Evolutionary conservation across 148 eudicot genomes (phyloP).

Genomic region (Fagopyrum esculentum): DNA sequence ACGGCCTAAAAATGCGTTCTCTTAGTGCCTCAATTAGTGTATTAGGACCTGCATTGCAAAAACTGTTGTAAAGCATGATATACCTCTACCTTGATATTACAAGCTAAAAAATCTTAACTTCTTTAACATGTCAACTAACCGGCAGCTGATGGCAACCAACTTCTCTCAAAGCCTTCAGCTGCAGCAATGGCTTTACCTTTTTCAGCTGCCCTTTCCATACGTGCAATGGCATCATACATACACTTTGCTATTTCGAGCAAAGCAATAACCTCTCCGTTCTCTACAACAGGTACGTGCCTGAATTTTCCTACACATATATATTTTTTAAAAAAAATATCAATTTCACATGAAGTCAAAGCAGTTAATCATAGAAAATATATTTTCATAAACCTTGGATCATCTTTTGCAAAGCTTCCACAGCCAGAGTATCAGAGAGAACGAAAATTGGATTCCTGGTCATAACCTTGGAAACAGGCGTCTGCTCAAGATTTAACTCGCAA

Average conservation of each 20-base stretch:
- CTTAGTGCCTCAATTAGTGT: slow-evolving; percentile 79
- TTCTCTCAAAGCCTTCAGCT: slow-evolving; percentile 96
- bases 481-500: slow-evolving; percentile 69
- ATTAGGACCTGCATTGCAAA: slow-evolving; percentile 46
- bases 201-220: slow-evolving; percentile 95
- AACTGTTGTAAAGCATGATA: neutral
- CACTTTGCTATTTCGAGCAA: slow-evolving; percentile 96
- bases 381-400: slow-evolving; percentile 74
- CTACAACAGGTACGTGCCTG: slow-evolving; percentile 94
- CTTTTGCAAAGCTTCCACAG: slow-evolving; percentile 96
- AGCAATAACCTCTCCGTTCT: slow-evolving; percentile 89
- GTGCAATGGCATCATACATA: slow-evolving; percentile 94
- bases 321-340: neutral
- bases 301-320: slow-evolving; percentile 61
- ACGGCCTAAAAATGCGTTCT: slow-evolving; percentile 81
- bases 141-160: slow-evolving; percentile 72
- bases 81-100: neutral
- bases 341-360: neutral
- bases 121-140: slow-evolving; percentile 38
- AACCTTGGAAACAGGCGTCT: slow-evolving; percentile 87
- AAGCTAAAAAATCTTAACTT: neutral
- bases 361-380: neutral
- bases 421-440: slow-evolving; percentile 87
- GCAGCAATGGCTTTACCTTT: slow-evolving; percentile 94
- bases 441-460: slow-evolving; percentile 93